A percentile compares a stretch with the other conserved stretches of the same genome.
Evolutionary conservation across 768 basidiomycete genomes (phyloP).

Genomic region (Rhodotorula graminis): DNA sequence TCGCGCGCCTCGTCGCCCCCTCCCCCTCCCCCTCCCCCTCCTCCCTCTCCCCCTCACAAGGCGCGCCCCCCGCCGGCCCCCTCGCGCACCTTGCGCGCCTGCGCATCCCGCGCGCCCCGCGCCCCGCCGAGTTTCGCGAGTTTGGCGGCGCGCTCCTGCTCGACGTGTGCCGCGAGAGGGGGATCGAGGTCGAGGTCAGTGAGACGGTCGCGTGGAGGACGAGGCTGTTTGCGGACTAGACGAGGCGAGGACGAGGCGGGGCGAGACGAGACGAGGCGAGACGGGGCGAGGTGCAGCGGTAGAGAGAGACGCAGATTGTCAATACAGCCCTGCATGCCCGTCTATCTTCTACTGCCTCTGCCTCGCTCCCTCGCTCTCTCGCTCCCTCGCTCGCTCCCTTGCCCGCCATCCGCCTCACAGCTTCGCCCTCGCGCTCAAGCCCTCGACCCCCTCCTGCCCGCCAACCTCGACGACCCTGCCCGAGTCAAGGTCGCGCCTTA

Average conservation of each 20-base stretch:
- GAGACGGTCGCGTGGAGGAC: constrained; percentile 27
- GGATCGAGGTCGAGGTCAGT: constrained; percentile 4
- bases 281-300: too few species aligned
- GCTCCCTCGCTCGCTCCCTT: background rate
- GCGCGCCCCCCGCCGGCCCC: too few species aligned
- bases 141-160: constrained; percentile 9
- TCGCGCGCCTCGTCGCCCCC: background rate
- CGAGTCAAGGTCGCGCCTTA: constrained; percentile 4
- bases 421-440: constrained; percentile 2
- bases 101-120: constrained; percentile 23
- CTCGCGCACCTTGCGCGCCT: background rate
- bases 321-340: too few species aligned
- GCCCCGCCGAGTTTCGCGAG: background rate
- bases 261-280: too few species aligned
- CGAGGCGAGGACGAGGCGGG: too few species aligned
- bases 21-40: too few species aligned
- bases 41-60: too few species aligned
- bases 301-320: too few species aligned
- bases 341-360: too few species aligned
- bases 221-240: constrained; percentile 7
- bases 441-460: background rate
- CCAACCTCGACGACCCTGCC: background rate
- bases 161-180: constrained; percentile 3
- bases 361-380: too few species aligned
- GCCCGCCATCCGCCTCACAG: too few species aligned